A percentile compares a stretch with the other conserved stretches of the same genome.
These are phyloP conservation scores for Mycosarcoma mackinlayi DNA, from an alignment of 1,284 basidiomycete genomes.

Conservation along the genomic window DNA sequence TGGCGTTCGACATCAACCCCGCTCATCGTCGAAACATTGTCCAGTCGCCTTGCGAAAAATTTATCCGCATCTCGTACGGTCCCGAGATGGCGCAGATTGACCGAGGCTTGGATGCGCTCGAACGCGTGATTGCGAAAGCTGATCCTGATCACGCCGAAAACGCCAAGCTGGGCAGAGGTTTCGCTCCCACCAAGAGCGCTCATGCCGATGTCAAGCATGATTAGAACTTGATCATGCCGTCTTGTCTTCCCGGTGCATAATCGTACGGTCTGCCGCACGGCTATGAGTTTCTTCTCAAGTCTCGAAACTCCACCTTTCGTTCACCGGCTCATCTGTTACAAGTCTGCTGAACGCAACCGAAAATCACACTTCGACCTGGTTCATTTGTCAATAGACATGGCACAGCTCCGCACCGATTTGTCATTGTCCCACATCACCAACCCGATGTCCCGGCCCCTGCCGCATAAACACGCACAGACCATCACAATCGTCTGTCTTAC, in stretches of 20 bases:
- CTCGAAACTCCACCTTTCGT: too few species aligned
- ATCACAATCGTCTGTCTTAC: neutral
- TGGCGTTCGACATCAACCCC: constrained; percentile 79
- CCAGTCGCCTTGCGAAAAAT: constrained; percentile 75
- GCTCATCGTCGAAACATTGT: constrained; percentile 78
- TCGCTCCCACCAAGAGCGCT: constrained; percentile 25
- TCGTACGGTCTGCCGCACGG: too few species aligned
- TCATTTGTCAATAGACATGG: too few species aligned
- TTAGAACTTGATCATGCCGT: neutral
- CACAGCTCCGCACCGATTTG: too few species aligned
- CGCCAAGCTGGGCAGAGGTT: constrained; percentile 63
- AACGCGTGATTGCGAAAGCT: constrained; percentile 78
- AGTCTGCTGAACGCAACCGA: too few species aligned
- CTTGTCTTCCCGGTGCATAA: too few species aligned
- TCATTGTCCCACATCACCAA: too few species aligned
- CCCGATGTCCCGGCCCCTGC: too few species aligned
- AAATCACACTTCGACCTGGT: too few species aligned
- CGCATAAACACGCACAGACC: neutral
- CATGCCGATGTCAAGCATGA: constrained; percentile 33
- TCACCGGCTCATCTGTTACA: too few species aligned
- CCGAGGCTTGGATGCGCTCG: constrained; percentile 84
- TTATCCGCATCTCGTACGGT: constrained; percentile 76
- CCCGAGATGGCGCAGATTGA: constrained; percentile 85
- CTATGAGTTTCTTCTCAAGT: too few species aligned
- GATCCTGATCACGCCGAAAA: constrained; percentile 69